Base-by-base conservation (phyloP, 2,329 filamentous ascomycete genomes). In the Magnaporthiopsis poae region DNA sequence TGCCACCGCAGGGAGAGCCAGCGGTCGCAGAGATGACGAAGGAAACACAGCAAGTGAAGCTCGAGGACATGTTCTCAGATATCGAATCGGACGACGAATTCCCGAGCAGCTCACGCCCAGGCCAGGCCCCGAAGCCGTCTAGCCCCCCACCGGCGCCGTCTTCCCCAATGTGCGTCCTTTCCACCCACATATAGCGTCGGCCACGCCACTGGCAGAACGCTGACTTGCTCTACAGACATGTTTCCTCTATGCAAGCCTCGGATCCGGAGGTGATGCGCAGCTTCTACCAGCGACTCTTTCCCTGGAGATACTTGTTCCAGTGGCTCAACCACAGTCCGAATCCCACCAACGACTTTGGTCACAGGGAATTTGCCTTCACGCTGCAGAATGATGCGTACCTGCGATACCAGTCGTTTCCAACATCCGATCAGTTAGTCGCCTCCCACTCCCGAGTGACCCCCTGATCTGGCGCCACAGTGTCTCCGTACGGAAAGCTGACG, bases 321-420 rank as follows among this genome's bases (percentile, higher is more conserved):
- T 99, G 95, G 95, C 86, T 99, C 63, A 99, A 98, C 75, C 95
- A 98, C 78, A 91, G 91, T 66, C 89, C 92, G 8, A 88, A 88
- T 8, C 93, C 95, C 0, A 89, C 90, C 5, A 89, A 88, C 70
- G 93, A 98, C 77, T 98, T 98, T 79, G 88, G 84, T 35, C 91
- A 98, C 76, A 90, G 95, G 74, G 95, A 99, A 77, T 98, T 99
- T 75, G 93, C 95, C 25, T 94, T 98, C 74, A 96, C 93, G 1
- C 84, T 98, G n/a, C 88, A 90, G 68, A 96, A 93, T 74, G 93
- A 96, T 71, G 90, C 90, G 60, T 96, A 97, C 77, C 84, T 96
- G 36, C 90, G 95, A 75, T 99, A 98, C 76, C 92, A 96, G 76
- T 92, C 82, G 9, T 86, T 82, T 70, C 75, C 79, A 5, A 85